Conservation (phyloP, 768 basidiomycete genomes). For the Rhodotorula babjevae region DNA sequence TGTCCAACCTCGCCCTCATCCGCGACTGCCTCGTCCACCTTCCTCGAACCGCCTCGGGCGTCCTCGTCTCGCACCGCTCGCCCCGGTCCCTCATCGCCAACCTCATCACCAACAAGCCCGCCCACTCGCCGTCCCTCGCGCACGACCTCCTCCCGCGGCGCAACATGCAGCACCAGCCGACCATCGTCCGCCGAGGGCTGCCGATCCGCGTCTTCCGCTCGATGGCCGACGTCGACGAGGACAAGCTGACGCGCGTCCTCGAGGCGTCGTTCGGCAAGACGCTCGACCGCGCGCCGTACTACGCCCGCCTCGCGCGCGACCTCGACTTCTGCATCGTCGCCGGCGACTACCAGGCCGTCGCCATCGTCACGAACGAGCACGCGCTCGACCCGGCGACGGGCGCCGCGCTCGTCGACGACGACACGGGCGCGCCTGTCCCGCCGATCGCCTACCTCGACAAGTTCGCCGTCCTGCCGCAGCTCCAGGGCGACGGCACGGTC, state of each 20-base stretch:
- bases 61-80: constrained; percentile 96
- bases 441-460: constrained; percentile 89
- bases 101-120: constrained; percentile 95
- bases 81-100: constrained; percentile 93
- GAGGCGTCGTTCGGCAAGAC: constrained; percentile 77
- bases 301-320: constrained; percentile 63
- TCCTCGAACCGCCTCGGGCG: constrained; percentile 86
- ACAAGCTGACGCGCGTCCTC: constrained; percentile 71
- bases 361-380: constrained; percentile 71
- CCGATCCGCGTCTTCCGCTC: constrained; percentile 77
- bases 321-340: constrained; percentile 91
- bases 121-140: constrained; percentile 88
- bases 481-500: constrained; percentile 97
- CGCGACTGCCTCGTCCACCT: constrained; percentile 82
- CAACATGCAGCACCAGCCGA: constrained; percentile 85
- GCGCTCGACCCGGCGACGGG: background rate
- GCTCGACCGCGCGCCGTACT: constrained; percentile 71
- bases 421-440: background rate
- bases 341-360: constrained; percentile 91
- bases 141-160: constrained; percentile 78
- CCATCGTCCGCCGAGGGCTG: constrained; percentile 79
- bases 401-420: background rate
- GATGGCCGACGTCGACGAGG: constrained; percentile 58
- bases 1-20: constrained; percentile 78
- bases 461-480: constrained; percentile 87